These are phyloP conservation scores for Cucumis variabilis DNA, from an alignment of 331 rosid species.

Conservation along the genomic window DNA sequence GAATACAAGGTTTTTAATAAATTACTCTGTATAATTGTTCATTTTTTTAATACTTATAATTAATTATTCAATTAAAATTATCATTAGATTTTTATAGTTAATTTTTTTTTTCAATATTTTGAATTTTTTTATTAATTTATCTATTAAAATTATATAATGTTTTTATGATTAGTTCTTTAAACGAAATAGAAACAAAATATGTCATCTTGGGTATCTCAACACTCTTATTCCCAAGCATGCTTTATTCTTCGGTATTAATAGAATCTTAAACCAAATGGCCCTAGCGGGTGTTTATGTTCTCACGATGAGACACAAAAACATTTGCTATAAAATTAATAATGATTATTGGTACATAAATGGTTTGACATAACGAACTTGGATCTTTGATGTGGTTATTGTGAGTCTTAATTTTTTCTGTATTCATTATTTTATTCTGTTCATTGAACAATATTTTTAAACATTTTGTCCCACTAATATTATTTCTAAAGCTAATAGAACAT, in stretches of 20 bases:
- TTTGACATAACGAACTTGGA: not conserved
- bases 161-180: not conserved
- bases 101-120: too few species aligned
- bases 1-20: too few species aligned
- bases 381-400: not conserved
- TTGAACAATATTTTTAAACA: not conserved
- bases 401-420: conserved; percentile 6
- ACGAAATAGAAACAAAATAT: not conserved
- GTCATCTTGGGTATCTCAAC: not conserved
- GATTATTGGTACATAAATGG: not conserved
- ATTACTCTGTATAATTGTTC: too few species aligned
- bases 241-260: not conserved
- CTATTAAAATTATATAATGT: not conserved
- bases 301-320: not conserved
- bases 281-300: not conserved
- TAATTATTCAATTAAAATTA: too few species aligned
- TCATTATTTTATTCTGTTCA: not conserved
- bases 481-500: conserved; percentile 16
- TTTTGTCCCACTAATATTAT: not conserved
- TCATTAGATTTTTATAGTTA: too few species aligned
- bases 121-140: not conserved
- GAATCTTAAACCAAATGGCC: not conserved
- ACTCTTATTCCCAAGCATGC: not conserved
- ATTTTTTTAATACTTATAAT: too few species aligned
- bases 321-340: not conserved